Conservation (phyloP, 495 filamentous ascomycete species). For the Neurospora intermedia region DNA sequence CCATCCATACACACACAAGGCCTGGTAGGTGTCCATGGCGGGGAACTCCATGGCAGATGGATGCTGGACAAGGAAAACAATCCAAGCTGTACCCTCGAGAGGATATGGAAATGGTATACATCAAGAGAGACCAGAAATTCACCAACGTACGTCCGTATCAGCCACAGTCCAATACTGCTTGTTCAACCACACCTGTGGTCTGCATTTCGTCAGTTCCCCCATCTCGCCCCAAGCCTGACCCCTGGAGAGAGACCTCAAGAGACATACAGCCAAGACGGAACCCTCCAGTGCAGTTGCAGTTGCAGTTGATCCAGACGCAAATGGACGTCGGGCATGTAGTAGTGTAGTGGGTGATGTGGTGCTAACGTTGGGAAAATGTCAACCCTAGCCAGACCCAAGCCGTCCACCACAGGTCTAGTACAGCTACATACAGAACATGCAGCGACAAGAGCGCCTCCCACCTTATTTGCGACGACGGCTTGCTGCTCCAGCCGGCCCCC, state of each 20-base stretch:
- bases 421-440: conserved; percentile 1
- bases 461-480: background rate
- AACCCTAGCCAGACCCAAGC: background rate
- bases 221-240: conserved; percentile 14
- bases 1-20: background rate
- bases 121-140: conserved; percentile 9
- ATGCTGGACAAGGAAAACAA: background rate
- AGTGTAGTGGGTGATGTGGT: background rate
- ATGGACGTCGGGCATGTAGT: background rate
- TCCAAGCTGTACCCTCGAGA: conserved; percentile 3
- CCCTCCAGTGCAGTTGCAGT: conserved; percentile 7
- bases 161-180: conserved; percentile 17
- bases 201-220: background rate
- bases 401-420: background rate
- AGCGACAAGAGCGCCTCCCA: background rate
- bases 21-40: background rate
- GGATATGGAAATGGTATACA: conserved; percentile 4
- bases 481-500: background rate
- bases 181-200: conserved; percentile 18
- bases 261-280: conserved; percentile 9
- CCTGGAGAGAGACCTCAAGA: conserved; percentile 9
- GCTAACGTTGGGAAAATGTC: background rate
- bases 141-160: conserved; percentile 22
- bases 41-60: background rate
- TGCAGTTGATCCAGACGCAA: background rate